Conservation (phyloP, 2,329 filamentous ascomycete genomes). For the Magnaporthales sp. region DNA sequence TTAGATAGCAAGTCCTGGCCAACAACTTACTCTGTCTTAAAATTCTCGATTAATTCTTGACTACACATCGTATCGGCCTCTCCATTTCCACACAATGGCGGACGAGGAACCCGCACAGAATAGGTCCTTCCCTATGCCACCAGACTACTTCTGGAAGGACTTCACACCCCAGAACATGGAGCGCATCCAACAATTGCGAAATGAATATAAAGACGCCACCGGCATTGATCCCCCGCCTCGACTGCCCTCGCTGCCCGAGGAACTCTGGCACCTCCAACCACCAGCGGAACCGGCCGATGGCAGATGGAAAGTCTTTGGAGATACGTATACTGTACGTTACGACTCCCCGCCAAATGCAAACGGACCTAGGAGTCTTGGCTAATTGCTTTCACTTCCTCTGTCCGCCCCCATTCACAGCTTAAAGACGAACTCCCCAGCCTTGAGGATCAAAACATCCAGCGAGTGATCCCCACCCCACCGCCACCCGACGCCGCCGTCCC, state of each 20-base stretch:
- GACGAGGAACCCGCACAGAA: conserved; percentile 36
- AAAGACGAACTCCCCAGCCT: conserved; percentile 57
- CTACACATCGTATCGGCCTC: background rate
- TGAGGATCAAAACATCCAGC: conserved; percentile 60
- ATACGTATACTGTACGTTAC: conserved; percentile 42
- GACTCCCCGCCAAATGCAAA: no score
- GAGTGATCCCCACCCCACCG: conserved; percentile 45
- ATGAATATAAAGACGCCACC: conserved; percentile 25
- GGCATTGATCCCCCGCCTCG: conserved; percentile 20
- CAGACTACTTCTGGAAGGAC: conserved; percentile 72
- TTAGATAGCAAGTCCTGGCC: no score
- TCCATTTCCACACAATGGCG: conserved; percentile 39
- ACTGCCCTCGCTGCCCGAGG: conserved; percentile 50
- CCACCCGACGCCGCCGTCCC: conserved; percentile 29
- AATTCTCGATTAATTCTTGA: no score
- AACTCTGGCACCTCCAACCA: conserved; percentile 71
- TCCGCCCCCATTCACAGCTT: conserved; percentile 26
- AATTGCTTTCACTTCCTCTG: no score
- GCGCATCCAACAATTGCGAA: conserved; percentile 37
- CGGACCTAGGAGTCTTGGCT: no score
- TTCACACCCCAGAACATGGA: conserved; percentile 72
- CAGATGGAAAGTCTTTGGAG: conserved; percentile 69
- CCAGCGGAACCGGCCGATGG: conserved; percentile 64
- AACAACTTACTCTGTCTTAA: no score
- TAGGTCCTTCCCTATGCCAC: conserved; percentile 75